phyloP scores from a whole-genome alignment of 306 rosid species.

The Corylus avellana region DNA sequence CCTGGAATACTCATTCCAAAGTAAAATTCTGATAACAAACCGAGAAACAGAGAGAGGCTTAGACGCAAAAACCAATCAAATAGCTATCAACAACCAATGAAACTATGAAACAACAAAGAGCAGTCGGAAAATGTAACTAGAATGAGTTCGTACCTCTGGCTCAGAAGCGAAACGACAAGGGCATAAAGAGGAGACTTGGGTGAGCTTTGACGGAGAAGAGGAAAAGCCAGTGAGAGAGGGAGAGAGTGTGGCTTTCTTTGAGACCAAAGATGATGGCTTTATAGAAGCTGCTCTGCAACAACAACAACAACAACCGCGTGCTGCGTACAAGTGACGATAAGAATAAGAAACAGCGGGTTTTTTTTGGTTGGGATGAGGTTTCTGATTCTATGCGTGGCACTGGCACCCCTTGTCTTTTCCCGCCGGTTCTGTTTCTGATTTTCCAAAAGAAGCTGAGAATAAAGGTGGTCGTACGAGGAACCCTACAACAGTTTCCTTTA shows the following conservation, averaged over 20 bases:
- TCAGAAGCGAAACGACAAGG: slow-evolving; percentile 3
- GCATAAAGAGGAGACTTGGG: background rate
- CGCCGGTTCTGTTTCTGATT: background rate
- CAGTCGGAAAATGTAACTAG: background rate
- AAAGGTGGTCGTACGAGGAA: no score
- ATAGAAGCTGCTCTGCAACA: background rate
- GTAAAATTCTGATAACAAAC: no score
- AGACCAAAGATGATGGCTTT: background rate
- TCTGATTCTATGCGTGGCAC: background rate
- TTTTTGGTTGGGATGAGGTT: background rate
- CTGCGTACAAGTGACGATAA: background rate
- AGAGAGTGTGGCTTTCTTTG: background rate
- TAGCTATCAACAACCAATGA: background rate
- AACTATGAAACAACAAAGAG: background rate
- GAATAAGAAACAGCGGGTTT: background rate
- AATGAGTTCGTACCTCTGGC: background rate
- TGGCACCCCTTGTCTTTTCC: no score
- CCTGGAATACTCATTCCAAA: no score
- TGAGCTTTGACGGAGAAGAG: background rate
- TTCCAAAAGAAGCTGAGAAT: no score
- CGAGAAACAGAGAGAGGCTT: no score
- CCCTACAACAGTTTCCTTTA: no score
- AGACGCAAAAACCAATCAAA: background rate
- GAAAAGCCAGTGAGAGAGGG: background rate
- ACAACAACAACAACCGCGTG: no score